Base-by-base conservation (phyloP, 176 grass and related monocot genomes). In the Rhynchospora pubera region DNA sequence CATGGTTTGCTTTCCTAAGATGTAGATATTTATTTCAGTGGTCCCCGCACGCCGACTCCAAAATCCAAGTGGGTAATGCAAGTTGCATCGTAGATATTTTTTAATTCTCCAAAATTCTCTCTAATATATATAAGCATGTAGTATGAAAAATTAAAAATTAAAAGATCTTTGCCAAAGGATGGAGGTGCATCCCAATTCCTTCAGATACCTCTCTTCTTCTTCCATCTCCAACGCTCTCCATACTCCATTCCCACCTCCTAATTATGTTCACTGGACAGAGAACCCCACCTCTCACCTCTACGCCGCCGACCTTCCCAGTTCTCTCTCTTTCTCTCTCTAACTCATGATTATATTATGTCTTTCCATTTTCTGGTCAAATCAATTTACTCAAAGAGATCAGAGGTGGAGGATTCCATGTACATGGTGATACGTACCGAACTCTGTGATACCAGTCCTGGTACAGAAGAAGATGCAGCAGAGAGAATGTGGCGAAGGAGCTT, bases 371-470 rank as follows among this genome's bases (percentile, higher is more conserved):
- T 23, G 22, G 0, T 66, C 39, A 2, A 7, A 6, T 57, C 13
- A 13, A 53, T 19, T 65, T 30, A 26, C 7, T 79, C 69, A 88
- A 97, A 81, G 91, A 94, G 64, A 92, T 97, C 94, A 53, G 91
- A 97, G 85, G 86, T 94, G 65, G 91, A 97, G 86, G 90, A 89
- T 82, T 86, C 86, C 8, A 81, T 7, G 69, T 97, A 97, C 90
- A 79, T 97, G 79, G 71, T 87, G 62, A 94, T 97, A 63, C 86
- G 91, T 78, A 94, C 91, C 42, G 91, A 97, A 74, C 24, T 84
- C 6, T 28, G 2, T 21, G 5, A 8, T 26, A 79, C 51, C 13
- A 52, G 51, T 59, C 39, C 14, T 10, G 44, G 21, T 80, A 23
- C 30, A 22, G 87, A 5, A 13, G 59, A 15, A 23, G 70, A n/a